Percentiles rank a stretch among this genome's conserved stretches.
Evolutionary conservation across 2,329 filamentous ascomycete genomes (phyloP).

Genomic region (Cordyceps javanica): DNA sequence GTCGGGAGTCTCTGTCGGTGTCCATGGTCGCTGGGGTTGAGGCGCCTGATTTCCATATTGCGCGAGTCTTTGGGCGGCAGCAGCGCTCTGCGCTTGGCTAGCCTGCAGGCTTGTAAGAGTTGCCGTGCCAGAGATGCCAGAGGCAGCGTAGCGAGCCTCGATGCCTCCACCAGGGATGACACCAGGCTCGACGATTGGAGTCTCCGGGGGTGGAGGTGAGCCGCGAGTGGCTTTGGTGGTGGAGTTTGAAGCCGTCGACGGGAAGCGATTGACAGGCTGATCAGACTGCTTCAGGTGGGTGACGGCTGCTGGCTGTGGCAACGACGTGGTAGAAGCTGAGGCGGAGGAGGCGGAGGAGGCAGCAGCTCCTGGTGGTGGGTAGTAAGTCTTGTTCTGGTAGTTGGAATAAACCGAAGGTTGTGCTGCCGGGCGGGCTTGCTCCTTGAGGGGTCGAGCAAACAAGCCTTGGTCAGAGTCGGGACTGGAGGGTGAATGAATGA

Average conservation of each 20-base stretch:
- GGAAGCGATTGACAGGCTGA: slow-evolving; percentile 53
- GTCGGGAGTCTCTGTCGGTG: slow-evolving; percentile 84
- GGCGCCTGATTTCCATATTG: slow-evolving; percentile 58
- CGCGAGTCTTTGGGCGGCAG: slow-evolving; percentile 72
- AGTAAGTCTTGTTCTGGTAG: slow-evolving; percentile 54
- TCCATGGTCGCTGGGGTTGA: slow-evolving; percentile 65
- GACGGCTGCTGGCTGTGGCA: slow-evolving; percentile 17
- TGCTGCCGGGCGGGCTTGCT: slow-evolving; percentile 33
- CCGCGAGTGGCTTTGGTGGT: slow-evolving; percentile 88
- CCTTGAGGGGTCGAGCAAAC: slow-evolving; percentile 60
- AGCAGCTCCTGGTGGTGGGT: slow-evolving; percentile 47
- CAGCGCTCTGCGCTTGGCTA: slow-evolving; percentile 62
- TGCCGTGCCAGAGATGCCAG: slow-evolving; percentile 80
- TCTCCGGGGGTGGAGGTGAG: slow-evolving; percentile 91
- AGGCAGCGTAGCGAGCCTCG: slow-evolving; percentile 84
- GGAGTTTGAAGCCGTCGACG: slow-evolving; percentile 84
- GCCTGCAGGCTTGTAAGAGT: slow-evolving; percentile 68
- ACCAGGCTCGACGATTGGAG: slow-evolving; percentile 70
- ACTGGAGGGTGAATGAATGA: slow-evolving; percentile 75
- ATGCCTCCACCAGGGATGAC: slow-evolving; percentile 72
- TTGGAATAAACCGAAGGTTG: slow-evolving; percentile 38
- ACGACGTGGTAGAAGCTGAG: slow-evolving; percentile 16
- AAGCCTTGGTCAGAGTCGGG: slow-evolving; percentile 72
- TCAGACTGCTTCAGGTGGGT: slow-evolving; percentile 31
- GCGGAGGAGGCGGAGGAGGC: slow-evolving; percentile 27